A percentile compares a stretch with the other conserved stretches of the same genome.
Conservation (phyloP, 345 rosid species). For the Microthlaspi erraticum region DNA sequence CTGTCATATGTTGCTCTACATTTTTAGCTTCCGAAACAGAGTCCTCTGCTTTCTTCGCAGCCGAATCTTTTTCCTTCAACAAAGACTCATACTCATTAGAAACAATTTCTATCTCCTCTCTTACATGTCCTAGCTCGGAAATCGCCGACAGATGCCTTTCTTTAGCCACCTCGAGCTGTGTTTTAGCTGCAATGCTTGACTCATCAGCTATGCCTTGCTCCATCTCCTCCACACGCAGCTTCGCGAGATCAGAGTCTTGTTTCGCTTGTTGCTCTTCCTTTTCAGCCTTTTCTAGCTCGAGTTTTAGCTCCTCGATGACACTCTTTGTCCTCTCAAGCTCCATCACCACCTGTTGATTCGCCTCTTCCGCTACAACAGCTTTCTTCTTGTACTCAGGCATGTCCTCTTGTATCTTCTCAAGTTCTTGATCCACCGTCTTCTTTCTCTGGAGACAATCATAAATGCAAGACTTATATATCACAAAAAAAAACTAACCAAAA, state of each 20-base stretch:
- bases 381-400: conserved; percentile 66
- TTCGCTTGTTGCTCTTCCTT: conserved; percentile 92
- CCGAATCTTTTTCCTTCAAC: conserved; percentile 61
- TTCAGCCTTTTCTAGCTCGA: conserved; percentile 83
- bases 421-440: conserved; percentile 76
- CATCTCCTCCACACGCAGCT: conserved; percentile 86
- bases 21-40: conserved; percentile 70
- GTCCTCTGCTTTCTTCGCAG: conserved; percentile 69
- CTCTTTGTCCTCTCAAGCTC: conserved; percentile 80
- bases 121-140: conserved; percentile 68
- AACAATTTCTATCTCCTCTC: conserved; percentile 66
- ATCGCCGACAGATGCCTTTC: conserved; percentile 75
- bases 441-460: conserved; percentile 54
- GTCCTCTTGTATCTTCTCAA: conserved; percentile 69
- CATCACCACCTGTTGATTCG: conserved; percentile 58
- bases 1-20: conserved; percentile 79
- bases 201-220: conserved; percentile 90
- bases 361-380: conserved; percentile 67
- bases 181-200: conserved; percentile 80
- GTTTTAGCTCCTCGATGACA: conserved; percentile 73
- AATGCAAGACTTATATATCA: background rate
- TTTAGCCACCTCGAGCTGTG: conserved; percentile 93
- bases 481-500: background rate
- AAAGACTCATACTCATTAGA: conserved; percentile 59
- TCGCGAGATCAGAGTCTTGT: conserved; percentile 91